Conservation (phyloP, 805 yeast species). For the Pichia paraexigua region DNA sequence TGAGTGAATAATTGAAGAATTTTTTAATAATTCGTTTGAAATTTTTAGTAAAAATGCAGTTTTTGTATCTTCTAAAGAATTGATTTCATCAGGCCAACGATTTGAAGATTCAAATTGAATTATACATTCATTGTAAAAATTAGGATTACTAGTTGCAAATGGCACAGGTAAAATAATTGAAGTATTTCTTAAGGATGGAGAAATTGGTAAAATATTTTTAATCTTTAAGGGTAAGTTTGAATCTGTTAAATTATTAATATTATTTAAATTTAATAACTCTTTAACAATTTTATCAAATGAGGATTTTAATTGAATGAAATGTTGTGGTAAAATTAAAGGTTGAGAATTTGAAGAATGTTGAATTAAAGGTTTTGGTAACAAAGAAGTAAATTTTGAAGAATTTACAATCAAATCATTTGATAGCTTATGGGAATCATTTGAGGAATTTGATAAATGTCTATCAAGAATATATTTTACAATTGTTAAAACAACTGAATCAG, state of each 20-base stretch:
- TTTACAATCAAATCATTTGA: constrained; percentile 32
- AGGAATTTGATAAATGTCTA: constrained; percentile 41
- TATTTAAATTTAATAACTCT: constrained; percentile 31
- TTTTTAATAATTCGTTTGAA: constrained; percentile 34
- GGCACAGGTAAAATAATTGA: constrained; percentile 77
- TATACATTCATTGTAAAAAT: constrained; percentile 72
- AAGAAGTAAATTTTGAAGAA: constrained; percentile 38
- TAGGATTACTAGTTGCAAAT: constrained; percentile 64
- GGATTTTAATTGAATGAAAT: constrained; percentile 35
- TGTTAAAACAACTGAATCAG: constrained; percentile 55
- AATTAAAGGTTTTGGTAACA: constrained; percentile 52
- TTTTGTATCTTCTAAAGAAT: constrained; percentile 80
- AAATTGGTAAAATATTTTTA: constrained; percentile 64
- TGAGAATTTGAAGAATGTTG: constrained; percentile 49
- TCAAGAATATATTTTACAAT: constrained; percentile 58
- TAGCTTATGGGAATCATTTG: constrained; percentile 24
- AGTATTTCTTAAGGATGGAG: constrained; percentile 68
- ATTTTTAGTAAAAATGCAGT: constrained; percentile 80
- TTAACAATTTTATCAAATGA: constrained; percentile 48
- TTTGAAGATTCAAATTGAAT: constrained; percentile 82
- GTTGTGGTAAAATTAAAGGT: constrained; percentile 35
- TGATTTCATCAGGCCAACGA: constrained; percentile 93
- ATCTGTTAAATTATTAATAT: neutral
- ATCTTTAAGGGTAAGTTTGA: constrained; percentile 57
- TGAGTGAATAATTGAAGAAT: constrained; percentile 34